phyloP scores from a whole-genome alignment of 441 rosid species.

The Raphanus hybrid region DNA sequence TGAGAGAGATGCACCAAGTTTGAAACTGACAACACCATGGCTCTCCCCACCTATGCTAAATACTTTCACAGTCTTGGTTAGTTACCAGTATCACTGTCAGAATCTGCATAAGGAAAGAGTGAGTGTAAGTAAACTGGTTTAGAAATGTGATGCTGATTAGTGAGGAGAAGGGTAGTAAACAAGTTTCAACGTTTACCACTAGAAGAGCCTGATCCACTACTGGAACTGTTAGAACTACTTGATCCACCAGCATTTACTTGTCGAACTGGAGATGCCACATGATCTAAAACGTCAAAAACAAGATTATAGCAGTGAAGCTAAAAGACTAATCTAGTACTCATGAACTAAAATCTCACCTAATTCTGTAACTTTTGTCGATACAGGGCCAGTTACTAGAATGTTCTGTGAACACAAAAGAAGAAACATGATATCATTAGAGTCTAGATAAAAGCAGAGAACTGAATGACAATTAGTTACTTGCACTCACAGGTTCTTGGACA shows the following conservation, averaged over 20 bases:
- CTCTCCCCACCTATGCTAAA: slow-evolving; percentile 49
- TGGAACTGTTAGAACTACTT: slow-evolving; percentile 78
- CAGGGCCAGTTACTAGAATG: slow-evolving; percentile 43
- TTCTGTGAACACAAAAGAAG: slow-evolving; percentile 51
- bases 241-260: slow-evolving; percentile 58
- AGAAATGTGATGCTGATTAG: background rate
- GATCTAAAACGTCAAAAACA: slow-evolving; percentile 45
- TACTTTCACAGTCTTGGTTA: slow-evolving; percentile 46
- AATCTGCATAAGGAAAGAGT: slow-evolving; percentile 53
- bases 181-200: slow-evolving; percentile 56
- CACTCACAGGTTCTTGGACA: too few relatives aligned
- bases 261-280: slow-evolving; percentile 49
- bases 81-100: slow-evolving; percentile 63
- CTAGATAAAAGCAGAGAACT: background rate
- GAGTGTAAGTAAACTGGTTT: slow-evolving; percentile 19
- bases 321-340: slow-evolving; percentile 20
- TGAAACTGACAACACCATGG: slow-evolving; percentile 33
- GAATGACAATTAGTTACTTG: background rate
- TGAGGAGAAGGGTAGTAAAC: background rate
- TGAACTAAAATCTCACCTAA: slow-evolving; percentile 50
- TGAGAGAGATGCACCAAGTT: slow-evolving; percentile 28
- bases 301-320: slow-evolving; percentile 21
- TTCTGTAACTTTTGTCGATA: slow-evolving; percentile 46
- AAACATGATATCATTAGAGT: slow-evolving; percentile 31
- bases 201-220: slow-evolving; percentile 82